These are phyloP conservation scores for Wickerhamiella cacticola DNA, from an alignment of 805 yeast genomes.

Conservation along the genomic window DNA sequence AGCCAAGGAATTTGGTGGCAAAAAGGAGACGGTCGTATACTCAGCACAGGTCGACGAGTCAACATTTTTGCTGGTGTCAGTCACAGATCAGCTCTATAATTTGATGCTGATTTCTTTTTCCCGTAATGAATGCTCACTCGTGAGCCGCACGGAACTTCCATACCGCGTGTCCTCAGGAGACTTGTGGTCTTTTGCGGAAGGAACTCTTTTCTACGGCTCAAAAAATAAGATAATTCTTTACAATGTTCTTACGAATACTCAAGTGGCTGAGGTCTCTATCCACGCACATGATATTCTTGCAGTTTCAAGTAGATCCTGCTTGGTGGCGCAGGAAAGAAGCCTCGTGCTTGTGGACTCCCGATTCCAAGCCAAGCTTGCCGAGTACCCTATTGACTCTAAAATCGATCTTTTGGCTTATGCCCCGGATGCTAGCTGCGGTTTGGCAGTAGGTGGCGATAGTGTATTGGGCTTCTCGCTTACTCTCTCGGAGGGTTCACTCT, in stretches of 20 bases:
- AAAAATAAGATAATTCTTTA: not conserved
- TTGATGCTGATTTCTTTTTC: not conserved
- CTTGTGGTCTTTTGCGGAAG: not conserved
- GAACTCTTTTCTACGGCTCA: not conserved
- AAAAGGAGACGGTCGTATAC: not conserved
- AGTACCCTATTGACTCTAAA: not conserved
- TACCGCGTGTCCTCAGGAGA: not conserved
- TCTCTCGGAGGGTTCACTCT: slow-evolving; percentile 18
- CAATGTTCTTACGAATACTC: not conserved
- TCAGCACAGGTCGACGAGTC: slow-evolving; percentile 12
- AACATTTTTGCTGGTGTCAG: not conserved
- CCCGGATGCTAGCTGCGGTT: slow-evolving; percentile 13
- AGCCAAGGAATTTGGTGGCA: not conserved
- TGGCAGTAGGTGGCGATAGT: slow-evolving; percentile 13
- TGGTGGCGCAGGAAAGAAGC: not conserved
- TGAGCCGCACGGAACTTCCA: not conserved
- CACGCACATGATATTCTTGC: not conserved
- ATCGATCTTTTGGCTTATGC: slow-evolving; percentile 15
- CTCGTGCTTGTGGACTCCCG: slow-evolving; percentile 19
- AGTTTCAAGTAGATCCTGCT: not conserved
- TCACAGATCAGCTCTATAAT: not conserved
- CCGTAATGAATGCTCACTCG: not conserved
- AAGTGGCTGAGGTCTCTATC: not conserved
- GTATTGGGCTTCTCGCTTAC: slow-evolving; percentile 20
- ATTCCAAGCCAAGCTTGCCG: slow-evolving; percentile 16